Conservation (phyloP, 352 stramenopile species). For the Phytophthora hybrid region DNA sequence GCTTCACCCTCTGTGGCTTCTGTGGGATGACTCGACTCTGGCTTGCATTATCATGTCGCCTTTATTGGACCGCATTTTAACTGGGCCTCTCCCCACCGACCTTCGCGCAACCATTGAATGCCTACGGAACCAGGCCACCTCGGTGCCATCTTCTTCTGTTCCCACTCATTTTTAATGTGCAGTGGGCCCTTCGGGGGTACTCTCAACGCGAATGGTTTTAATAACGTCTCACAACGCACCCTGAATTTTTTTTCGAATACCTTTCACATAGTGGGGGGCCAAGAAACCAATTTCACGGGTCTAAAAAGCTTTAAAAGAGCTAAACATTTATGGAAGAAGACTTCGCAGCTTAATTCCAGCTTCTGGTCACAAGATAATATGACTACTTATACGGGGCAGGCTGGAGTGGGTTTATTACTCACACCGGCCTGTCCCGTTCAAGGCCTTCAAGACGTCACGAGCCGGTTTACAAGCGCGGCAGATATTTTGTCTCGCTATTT, state of each 20-base stretch:
- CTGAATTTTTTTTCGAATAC: background rate
- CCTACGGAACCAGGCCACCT: background rate
- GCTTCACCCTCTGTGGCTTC: background rate
- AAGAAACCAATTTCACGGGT: slow-evolving; percentile 4
- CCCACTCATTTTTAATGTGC: background rate
- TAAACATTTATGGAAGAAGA: slow-evolving; percentile 2
- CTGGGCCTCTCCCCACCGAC: background rate
- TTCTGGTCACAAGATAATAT: slow-evolving; percentile 32
- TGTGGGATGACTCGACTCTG: background rate
- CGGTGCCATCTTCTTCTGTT: background rate
- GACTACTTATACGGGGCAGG: background rate
- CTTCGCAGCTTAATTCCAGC: slow-evolving; percentile 18
- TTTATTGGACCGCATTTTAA: background rate
- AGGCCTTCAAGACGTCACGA: slow-evolving; percentile 5
- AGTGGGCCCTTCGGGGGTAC: background rate
- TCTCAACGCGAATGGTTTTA: background rate
- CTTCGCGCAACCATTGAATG: background rate
- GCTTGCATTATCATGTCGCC: background rate
- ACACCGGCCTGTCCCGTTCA: slow-evolving; percentile 4
- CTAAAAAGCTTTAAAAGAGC: slow-evolving; percentile 18
- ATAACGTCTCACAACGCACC: background rate
- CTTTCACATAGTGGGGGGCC: background rate
- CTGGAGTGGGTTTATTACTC: slow-evolving; percentile 12
- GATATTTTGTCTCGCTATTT: slow-evolving; percentile 7
- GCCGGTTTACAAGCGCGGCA: background rate